Conservation (phyloP, 75 land plant species). For the Picea sitchensis region DNA sequence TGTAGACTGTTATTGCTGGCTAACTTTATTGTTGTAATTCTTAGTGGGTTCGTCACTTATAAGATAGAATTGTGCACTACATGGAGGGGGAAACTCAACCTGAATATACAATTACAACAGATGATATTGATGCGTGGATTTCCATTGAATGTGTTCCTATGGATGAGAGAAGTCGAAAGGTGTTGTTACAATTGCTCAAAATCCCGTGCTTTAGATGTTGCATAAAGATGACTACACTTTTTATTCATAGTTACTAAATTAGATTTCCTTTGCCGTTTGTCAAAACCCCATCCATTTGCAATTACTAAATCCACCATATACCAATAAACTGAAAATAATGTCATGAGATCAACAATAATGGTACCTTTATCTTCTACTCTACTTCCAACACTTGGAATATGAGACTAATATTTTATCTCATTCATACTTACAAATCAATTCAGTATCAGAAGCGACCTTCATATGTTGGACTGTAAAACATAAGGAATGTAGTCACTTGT, state of each 20-base stretch:
- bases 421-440: too few species aligned
- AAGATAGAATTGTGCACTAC: constrained; percentile 76
- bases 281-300: not conserved
- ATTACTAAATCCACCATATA: not conserved
- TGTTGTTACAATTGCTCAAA: constrained; percentile 9
- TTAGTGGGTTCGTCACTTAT: constrained; percentile 87
- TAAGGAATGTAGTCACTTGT: not conserved
- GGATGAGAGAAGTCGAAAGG: constrained; percentile 90
- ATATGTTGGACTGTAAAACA: not conserved
- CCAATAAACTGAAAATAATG: not conserved
- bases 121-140: constrained; percentile 81
- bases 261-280: too few species aligned
- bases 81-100: constrained; percentile 95
- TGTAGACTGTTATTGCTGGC: not conserved
- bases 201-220: not conserved
- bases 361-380: not conserved
- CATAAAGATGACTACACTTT: not conserved
- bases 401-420: too few species aligned
- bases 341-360: not conserved
- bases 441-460: not conserved
- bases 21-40: constrained; percentile 9
- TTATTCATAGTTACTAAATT: too few species aligned
- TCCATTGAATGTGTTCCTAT: constrained; percentile 89
- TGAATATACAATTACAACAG: constrained; percentile 88
- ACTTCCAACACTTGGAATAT: too few species aligned